Percentiles rank a stretch among this genome's conserved stretches.
Conservation (phyloP, 2,329 filamentous ascomycete genomes). For the Colletotrichum tofieldiae region DNA sequence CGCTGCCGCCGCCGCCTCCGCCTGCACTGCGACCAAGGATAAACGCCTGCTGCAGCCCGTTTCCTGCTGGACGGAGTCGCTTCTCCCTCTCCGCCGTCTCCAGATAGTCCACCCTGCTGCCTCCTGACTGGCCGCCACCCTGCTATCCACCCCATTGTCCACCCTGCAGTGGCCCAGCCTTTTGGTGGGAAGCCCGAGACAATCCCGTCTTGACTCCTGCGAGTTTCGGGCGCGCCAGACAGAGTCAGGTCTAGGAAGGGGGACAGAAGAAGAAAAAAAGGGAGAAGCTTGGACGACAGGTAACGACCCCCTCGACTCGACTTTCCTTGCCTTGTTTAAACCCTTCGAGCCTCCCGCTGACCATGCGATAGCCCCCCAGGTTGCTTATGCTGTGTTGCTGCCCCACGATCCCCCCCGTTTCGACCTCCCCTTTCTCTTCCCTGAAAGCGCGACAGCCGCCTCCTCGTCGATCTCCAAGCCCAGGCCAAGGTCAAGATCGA, state of each 20-base stretch:
- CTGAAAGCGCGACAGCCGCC: background rate
- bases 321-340: background rate
- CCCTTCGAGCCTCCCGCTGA: conserved; percentile 36
- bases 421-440: conserved; percentile 20
- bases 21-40: conserved; percentile 26
- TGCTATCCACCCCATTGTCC: conserved; percentile 13
- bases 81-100: conserved; percentile 1
- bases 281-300: conserved; percentile 29
- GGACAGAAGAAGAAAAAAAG: conserved; percentile 18
- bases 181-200: conserved; percentile 38
- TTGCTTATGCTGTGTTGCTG: conserved; percentile 21
- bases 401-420: conserved; percentile 13
- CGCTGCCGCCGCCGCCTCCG: conserved; percentile 5
- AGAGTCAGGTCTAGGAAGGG: conserved; percentile 38
- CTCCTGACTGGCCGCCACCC: conserved; percentile 34
- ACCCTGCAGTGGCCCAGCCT: conserved; percentile 29
- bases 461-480: background rate
- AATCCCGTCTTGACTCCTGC: conserved; percentile 27
- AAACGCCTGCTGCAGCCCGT: conserved; percentile 17
- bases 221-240: conserved; percentile 38
- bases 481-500: background rate
- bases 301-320: conserved; percentile 21
- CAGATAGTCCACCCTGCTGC: conserved; percentile 12
- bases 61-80: background rate
- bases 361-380: conserved; percentile 34